Percentiles rank a stretch among this genome's conserved stretches.
phyloP scores from a whole-genome alignment of 106 monocot genomes.

The Posidonia australis region DNA sequence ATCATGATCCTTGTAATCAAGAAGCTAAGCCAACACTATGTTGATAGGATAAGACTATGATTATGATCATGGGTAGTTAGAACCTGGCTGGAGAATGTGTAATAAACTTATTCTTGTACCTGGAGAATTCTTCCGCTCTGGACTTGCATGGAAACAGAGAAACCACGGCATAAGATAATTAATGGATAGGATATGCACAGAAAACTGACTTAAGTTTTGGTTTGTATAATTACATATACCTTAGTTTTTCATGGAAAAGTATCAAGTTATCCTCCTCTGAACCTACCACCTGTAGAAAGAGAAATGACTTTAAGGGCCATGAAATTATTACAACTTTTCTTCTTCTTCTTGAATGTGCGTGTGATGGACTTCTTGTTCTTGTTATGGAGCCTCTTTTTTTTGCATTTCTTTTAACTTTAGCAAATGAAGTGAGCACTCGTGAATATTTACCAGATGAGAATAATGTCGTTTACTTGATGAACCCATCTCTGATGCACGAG shows the following conservation, averaged over 20 bases:
- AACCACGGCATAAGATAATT: neutral
- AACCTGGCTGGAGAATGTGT: neutral
- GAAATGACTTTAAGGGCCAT: neutral
- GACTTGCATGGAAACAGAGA: neutral
- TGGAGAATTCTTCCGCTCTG: conserved; percentile 85
- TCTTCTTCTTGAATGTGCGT: neutral
- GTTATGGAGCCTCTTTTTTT: no score
- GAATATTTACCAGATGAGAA: conserved; percentile 64
- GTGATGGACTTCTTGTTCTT: no score
- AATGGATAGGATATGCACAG: neutral
- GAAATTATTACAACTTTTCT: neutral
- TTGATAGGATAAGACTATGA: neutral
- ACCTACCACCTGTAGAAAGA: conserved; percentile 49
- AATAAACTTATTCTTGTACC: conserved; percentile 33
- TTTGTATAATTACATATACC: conserved; percentile 22
- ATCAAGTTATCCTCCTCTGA: conserved; percentile 89
- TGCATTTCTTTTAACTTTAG: neutral
- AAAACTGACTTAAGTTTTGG: neutral
- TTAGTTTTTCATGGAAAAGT: conserved; percentile 85
- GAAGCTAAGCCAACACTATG: neutral
- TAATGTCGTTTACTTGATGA: conserved; percentile 51
- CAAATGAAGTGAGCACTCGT: neutral
- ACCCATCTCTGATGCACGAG: conserved; percentile 25
- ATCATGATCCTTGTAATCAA: neutral
- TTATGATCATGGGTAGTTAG: neutral